These are phyloP conservation scores for Plantago ovata DNA, from an alignment of 257 asterid species.

Conservation along the genomic window DNA sequence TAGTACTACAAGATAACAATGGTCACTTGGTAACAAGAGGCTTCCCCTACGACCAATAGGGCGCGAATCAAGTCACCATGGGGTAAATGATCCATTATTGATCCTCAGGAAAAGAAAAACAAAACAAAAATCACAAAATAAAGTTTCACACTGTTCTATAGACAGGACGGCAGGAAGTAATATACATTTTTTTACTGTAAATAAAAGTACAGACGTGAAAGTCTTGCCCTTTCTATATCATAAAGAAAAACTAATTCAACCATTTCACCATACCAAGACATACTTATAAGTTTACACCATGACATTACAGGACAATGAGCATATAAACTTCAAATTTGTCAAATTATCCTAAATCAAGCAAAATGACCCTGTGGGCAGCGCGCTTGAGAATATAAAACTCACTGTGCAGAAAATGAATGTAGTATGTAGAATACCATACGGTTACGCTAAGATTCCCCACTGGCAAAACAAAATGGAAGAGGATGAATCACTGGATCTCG, in stretches of 20 bases:
- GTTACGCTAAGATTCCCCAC: neutral
- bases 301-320: too few relatives aligned
- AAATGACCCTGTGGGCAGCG: neutral
- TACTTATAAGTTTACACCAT: constrained; percentile 8
- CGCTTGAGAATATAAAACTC: constrained; percentile 2
- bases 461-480: constrained; percentile 6
- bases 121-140: too few relatives aligned
- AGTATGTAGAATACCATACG: constrained; percentile 14
- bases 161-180: neutral
- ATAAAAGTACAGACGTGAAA: neutral
- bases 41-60: too few relatives aligned
- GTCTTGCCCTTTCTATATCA: constrained; percentile 1
- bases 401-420: constrained; percentile 2
- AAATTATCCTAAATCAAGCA: too few relatives aligned
- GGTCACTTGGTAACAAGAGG: too few relatives aligned
- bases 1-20: too few relatives aligned
- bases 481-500: constrained; percentile 59
- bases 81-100: too few relatives aligned
- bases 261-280: neutral
- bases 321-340: too few relatives aligned
- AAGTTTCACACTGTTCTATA: neutral
- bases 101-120: too few relatives aligned
- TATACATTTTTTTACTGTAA: neutral
- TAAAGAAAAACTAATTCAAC: neutral
- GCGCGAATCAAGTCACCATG: too few relatives aligned